Base-by-base conservation (phyloP, 139 green algal genomes). In the Astrephomene gubernaculifera region DNA sequence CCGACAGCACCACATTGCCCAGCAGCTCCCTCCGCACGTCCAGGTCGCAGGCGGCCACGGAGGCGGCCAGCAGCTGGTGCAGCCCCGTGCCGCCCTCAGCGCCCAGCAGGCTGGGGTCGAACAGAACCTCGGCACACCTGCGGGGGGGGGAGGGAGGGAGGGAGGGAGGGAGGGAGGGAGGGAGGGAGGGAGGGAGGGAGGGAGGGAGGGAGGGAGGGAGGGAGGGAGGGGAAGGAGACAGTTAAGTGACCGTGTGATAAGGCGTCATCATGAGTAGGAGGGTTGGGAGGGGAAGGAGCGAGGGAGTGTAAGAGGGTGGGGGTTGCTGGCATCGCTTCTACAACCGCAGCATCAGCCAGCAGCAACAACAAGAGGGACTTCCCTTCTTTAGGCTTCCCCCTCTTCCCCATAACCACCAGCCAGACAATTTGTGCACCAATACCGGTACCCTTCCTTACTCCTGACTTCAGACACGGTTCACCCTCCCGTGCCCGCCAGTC, bases 21-120 rank as follows among this genome's bases (percentile, higher is more conserved):
- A 98, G 97, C 60, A 99, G 91, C 81, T 98, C 96, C 87, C 96
- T 65, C 31, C 96, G 89, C 88, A 99, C 97, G 85, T 99, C 96
- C 29, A 99, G 95, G 79, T 99, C 96, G 85, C 96, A 98, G 87
- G 97, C 96, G 91, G 95, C 96, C 89, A 98, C 96, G 45, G 93
- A 96, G 79, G 96, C 96, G 88, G 94, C 95, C 61, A 95, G 92
- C 81, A 95, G 95, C 81, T 96, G 91, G 89, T 98, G 94, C 83
- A 99, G 95, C 78, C 96, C 70, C 7, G 4, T 71, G 68, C 71
- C 76, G 17, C 54, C 57, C 74, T 95, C 90, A 71, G 80, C 29
- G 41, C 91, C 93, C 52, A 94, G 33, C 39, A 92, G 53, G 31
- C 17, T 76, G 38, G 95, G 96, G 83, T 97, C 93, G 95, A 98